Base-by-base conservation (phyloP, 495 filamentous ascomycete genomes). In the Letharia lupina region DNA sequence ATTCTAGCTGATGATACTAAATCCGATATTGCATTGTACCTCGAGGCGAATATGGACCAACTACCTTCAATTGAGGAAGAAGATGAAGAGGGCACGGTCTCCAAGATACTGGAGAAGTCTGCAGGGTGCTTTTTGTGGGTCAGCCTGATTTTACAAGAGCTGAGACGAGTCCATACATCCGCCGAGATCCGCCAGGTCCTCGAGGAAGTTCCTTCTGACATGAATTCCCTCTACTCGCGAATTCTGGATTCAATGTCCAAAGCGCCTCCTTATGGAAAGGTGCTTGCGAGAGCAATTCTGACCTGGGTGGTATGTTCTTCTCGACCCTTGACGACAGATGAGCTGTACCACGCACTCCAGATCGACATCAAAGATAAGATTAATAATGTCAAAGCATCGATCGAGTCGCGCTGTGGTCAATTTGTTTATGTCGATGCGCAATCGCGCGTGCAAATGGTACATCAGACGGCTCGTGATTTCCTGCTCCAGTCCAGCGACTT, bases 111-210 rank as follows among this genome's bases (percentile, higher is more conserved):
- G 9, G 45, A 56, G 13, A 77, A 76, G 60, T 72, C 75, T 1
- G 56, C 67, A 0, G 76, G 75, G 5, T 77, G 65, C 42, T 79
- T 79, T 64, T 64, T 79, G 1, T 79, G 77, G 77, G 68, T 70
- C 1, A 64, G 48, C 13, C 56, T 79, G n/a, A 71, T 77, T 37
- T 33, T 79, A 12, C 59, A 74, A 11, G 72, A 75, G 61, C 61
- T 79, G 31, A 56, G 50, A 50, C 58, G 68, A 20, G 58, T 61
- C 37, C 71, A 75, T 48, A 70, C 68, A 7, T 65, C 71, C 31
- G 65, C 68, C 45, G 72, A 73, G 13, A 68, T 73, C n/a, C 45
- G 67, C 18, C 57, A 74, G 35, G 63, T 73, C 15, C 72, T 79
- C 20, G 67, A 75, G 6, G 74, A 78, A 13, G 65, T 78, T 8